A percentile compares a stretch with the other conserved stretches of the same genome.
These are phyloP conservation scores for Diplodia sapinea DNA, from an alignment of 2,329 filamentous ascomycete species.

Conservation along the genomic window DNA sequence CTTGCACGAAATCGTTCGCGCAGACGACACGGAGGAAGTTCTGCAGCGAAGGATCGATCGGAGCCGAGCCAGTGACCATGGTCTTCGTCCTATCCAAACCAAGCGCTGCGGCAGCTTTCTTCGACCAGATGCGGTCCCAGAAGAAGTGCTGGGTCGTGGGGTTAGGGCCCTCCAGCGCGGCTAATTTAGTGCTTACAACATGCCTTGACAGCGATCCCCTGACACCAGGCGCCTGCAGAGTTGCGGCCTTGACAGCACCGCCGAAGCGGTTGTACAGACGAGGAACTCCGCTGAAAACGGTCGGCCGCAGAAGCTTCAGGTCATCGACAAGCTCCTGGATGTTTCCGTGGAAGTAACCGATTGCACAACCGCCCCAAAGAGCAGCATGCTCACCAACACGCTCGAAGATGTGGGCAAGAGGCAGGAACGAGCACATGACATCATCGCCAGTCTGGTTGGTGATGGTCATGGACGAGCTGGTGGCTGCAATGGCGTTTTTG, in stretches of 20 bases:
- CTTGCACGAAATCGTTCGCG: conserved; percentile 78
- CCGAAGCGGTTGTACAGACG: conserved; percentile 91
- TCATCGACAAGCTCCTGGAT: conserved; percentile 87
- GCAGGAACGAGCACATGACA: conserved; percentile 82
- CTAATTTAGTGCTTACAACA: conserved; percentile 79
- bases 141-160: conserved; percentile 80
- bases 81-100: conserved; percentile 74
- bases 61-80: conserved; percentile 88
- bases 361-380: conserved; percentile 72
- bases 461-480: conserved; percentile 65
- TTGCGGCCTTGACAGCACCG: conserved; percentile 78
- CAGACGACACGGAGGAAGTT: conserved; percentile 87
- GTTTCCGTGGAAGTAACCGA: conserved; percentile 95
- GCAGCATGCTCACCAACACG: conserved; percentile 79
- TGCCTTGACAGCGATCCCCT: conserved; percentile 81
- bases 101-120: conserved; percentile 82
- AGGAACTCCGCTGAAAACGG: conserved; percentile 84
- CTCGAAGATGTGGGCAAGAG: conserved; percentile 92
- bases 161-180: conserved; percentile 74
- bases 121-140: conserved; percentile 88
- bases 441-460: conserved; percentile 63
- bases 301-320: conserved; percentile 83
- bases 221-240: conserved; percentile 78
- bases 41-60: conserved; percentile 86
- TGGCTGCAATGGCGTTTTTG: conserved; percentile 75